Evolutionary conservation across 1,284 basidiomycete genomes (phyloP), one percentile per base, ranked within the genome.

Genomic region (Pseudozyma sp.): DNA sequence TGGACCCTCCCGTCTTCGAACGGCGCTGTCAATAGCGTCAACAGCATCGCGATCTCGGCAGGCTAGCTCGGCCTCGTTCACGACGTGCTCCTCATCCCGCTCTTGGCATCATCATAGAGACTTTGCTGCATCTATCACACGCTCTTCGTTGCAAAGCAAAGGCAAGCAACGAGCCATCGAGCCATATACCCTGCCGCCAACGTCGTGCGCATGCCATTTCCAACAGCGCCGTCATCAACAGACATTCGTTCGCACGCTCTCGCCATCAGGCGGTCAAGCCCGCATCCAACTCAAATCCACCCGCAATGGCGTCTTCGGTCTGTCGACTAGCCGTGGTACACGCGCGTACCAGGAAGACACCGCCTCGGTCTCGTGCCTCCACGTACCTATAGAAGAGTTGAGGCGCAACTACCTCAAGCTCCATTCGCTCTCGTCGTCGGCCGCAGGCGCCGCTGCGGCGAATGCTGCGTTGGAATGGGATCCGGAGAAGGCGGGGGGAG

Each of bases 261-360:
- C 69, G 3, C 74, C 74, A 0, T 54, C 54, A 1, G 68, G 73
- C 37, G 66, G 55, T 5, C 66, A 65, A 43, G 69, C 59, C 3
- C 65, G 74, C 24, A 64, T 76, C 34, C 69, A 68, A 31, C 69
- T 76, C 59, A 69, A 66, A 13, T 50, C 66, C 14, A 65, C 59
- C 17, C 62, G 67, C 43, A 69, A 59, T 16, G 71, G 71, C 34
- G 75, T 79, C 37, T 79, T 71, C 47, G 77, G 77, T 4, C 57
- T 75, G 7, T 64, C 68, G 11, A 77, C 77, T 0, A 67, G 76
- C 9, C 72, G 82, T 17, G 82, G 82, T 10, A 73, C 74, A 5
- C 77, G 82, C 0, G 63, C 77, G 2, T 73, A 74, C 37, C 82
- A 84, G 45, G 81, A 84, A 57, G 82, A 84, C 42, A 78, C 82